Evolutionary conservation across 169 alveolate species (phyloP).

Genomic region (Eimeria praecox): DNA sequence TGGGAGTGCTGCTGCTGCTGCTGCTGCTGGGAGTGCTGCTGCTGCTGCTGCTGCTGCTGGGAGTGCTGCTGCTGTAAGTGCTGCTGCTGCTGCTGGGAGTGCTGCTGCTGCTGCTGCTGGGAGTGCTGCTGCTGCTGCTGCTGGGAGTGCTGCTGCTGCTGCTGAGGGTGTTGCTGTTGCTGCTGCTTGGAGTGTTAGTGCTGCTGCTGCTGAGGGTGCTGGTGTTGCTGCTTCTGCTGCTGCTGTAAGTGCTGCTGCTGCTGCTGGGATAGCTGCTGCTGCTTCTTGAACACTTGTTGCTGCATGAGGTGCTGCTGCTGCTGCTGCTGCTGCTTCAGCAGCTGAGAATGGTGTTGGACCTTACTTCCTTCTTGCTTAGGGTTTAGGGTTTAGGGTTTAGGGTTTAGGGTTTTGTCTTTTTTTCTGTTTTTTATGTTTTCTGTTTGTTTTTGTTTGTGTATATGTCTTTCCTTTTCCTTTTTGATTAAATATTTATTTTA

Average conservation of each 20-base stretch:
- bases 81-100: background rate
- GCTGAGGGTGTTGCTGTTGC: background rate
- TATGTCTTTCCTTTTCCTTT: too few species aligned
- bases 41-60: background rate
- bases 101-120: background rate
- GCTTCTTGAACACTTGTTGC: background rate
- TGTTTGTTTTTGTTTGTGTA: too few species aligned
- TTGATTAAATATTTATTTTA: too few species aligned
- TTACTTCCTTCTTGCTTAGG: too few species aligned
- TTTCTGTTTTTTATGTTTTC: too few species aligned
- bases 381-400: too few species aligned
- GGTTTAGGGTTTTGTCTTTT: too few species aligned
- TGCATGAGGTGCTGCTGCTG: background rate
- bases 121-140: background rate
- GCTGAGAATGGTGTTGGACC: background rate
- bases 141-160: constrained; percentile 10
- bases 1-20: background rate
- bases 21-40: background rate
- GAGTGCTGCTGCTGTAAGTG: background rate
- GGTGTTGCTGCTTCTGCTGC: background rate
- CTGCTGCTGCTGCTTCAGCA: background rate
- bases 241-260: background rate
- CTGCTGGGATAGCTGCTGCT: background rate
- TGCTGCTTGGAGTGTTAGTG: background rate
- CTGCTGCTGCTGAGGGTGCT: background rate